These are phyloP conservation scores for Syzygium syzygioides DNA, from an alignment of 441 rosid species.

Conservation along the genomic window DNA sequence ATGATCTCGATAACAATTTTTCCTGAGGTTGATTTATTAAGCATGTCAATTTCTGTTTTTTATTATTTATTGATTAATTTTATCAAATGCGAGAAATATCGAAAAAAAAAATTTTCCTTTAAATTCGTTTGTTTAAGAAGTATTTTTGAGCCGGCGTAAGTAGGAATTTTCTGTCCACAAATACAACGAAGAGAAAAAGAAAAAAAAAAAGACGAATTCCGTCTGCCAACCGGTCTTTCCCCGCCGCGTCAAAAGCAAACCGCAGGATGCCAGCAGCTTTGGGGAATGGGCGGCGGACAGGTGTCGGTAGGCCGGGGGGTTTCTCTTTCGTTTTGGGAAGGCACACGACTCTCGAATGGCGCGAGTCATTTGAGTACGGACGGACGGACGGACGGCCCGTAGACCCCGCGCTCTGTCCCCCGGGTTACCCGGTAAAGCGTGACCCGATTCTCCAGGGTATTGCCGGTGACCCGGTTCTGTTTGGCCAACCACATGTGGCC, in stretches of 20 bases:
- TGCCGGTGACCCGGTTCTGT: background rate
- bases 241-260: background rate
- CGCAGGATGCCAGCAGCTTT: background rate
- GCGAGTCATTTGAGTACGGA: background rate
- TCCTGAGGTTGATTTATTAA: too few species aligned
- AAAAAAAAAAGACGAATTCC: background rate
- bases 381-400: slow-evolving; percentile 6
- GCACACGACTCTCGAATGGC: background rate
- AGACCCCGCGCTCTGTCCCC: slow-evolving; percentile 23
- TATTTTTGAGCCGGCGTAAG: background rate
- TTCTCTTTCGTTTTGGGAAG: background rate
- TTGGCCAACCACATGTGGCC: too few species aligned
- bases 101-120: background rate
- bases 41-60: too few species aligned
- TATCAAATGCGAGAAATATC: background rate
- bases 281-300: background rate
- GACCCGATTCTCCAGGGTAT: background rate
- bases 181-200: background rate
- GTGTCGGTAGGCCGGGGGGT: background rate
- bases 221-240: background rate
- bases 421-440: background rate
- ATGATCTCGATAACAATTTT: too few species aligned
- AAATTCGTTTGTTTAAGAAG: background rate
- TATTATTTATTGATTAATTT: too few species aligned
- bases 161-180: background rate